Evolutionary conservation across 2,329 filamentous ascomycete species (phyloP).

Genomic region (Anisogramma anomala): DNA sequence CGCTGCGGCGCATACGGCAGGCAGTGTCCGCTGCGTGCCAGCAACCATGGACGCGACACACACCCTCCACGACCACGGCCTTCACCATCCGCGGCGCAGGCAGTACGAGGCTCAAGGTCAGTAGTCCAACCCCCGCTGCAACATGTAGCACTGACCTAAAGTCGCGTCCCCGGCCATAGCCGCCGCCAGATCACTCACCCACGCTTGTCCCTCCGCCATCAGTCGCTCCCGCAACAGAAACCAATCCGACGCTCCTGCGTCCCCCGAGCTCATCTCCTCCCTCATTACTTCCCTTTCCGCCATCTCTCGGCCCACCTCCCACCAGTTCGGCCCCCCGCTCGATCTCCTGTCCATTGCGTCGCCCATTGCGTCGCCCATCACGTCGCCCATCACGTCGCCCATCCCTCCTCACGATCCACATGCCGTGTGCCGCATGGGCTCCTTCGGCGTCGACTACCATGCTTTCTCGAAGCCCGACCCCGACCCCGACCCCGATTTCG

Average conservation of each 20-base stretch:
- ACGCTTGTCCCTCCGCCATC: conserved; percentile 1
- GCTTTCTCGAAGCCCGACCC: conserved; percentile 47
- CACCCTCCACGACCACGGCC: conserved; percentile 12
- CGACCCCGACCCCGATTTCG: conserved; percentile 33
- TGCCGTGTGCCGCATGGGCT: conserved; percentile 31
- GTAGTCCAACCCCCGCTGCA: neutral
- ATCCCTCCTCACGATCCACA: conserved; percentile 16
- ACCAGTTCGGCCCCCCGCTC: conserved; percentile 54
- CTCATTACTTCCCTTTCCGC: conserved; percentile 59
- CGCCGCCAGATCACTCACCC: conserved; percentile 4
- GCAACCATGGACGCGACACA: conserved; percentile 13
- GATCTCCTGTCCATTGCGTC: conserved; percentile 14
- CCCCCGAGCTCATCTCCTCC: conserved; percentile 59
- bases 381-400: conserved; percentile 18
- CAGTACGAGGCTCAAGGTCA: conserved; percentile 4
- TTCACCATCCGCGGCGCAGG: conserved; percentile 6
- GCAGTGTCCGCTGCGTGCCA: no score
- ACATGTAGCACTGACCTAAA: conserved; percentile 9
- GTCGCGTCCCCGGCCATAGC: conserved; percentile 4
- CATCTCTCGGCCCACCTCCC: conserved; percentile 55
- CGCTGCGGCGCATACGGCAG: neutral
- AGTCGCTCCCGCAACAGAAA: conserved; percentile 4
- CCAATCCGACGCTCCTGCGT: conserved; percentile 31
- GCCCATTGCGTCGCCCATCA: no score
- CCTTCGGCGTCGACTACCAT: conserved; percentile 65